Conservation (phyloP, 129 eudicot genomes). For the Daucus carota region DNA sequence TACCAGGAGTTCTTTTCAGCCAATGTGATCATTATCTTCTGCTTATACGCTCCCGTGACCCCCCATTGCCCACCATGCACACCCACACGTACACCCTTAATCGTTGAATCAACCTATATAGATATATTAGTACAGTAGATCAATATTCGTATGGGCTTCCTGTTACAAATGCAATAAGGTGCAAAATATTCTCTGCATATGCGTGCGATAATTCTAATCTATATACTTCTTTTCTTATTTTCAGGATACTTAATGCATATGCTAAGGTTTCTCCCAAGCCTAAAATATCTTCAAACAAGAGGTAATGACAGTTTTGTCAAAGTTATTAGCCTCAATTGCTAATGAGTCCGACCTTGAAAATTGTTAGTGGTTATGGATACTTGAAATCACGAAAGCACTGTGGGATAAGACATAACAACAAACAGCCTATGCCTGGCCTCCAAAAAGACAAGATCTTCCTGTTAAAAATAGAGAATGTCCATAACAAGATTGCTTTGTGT, state of each 20-base stretch:
- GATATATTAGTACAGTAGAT: background rate
- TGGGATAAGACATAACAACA: no score
- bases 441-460: no score
- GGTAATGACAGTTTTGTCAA: conserved; percentile 21
- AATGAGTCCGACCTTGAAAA: background rate
- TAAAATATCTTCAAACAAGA: conserved; percentile 37
- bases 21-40: background rate
- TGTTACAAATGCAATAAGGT: background rate
- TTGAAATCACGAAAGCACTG: background rate
- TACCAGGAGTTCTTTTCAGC: background rate
- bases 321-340: background rate
- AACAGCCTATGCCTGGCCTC: no score
- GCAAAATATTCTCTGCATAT: background rate
- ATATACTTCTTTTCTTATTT: background rate
- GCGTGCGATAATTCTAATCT: background rate
- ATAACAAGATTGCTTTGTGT: no score
- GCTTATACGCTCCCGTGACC: background rate
- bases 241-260: conserved; percentile 68
- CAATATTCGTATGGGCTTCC: background rate
- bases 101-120: background rate
- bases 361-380: background rate
- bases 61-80: background rate
- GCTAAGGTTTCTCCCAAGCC: conserved; percentile 66
- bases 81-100: background rate
- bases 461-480: no score